Evolutionary conservation across 257 asterid genomes (phyloP), one percentile per base, ranked within the genome.

Genomic region (Phtheirospermum japonicum): DNA sequence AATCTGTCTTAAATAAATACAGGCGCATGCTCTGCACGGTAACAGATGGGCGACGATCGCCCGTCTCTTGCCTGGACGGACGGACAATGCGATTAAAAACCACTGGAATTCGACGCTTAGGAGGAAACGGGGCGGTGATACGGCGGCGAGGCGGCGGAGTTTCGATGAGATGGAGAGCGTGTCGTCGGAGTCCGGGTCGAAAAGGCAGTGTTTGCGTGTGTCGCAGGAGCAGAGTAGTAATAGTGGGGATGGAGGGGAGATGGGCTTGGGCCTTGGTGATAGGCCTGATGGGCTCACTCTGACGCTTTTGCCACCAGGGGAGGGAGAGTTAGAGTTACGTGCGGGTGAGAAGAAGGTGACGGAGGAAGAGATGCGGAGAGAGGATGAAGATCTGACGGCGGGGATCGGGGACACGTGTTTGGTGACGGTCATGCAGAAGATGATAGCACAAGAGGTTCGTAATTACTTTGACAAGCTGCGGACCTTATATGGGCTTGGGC

Each of bases 401-500:
- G 75, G 59, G 74, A 68, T 67, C 28, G 76, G 65, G 23, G 83
- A 81, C 50, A 57, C 67, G 64, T 75, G 88, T 70, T 55, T 79
- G 57, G 74, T 71, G 73, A 50, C 72, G 31, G 67, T 74, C 37
- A 72, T 85, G 79, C 81, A 79, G 69, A 83, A 73, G 73, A 77
- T 83, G 75, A 81, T 85, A n/a, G 86, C 90, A n/a, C 74, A 75
- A 16, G 90, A 85, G 79, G 90, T 85, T 43, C 82, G 86, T 9
- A 71, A 63, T 57, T 80, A 85, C 68, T 70, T 79, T n/a, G 80
- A 80, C 30, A 69, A 75, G 52, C 37, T 85, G 13, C 66, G 75
- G 75, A 79, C 84, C 20, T 64, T 70, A 33, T 80, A 78, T 26
- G 80, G 82, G 50, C 36, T 65, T 71, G 69, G 40, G 19, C 36